Evolutionary conservation across 169 alveolate genomes (phyloP).

Genomic region (Plasmodium falciparum): DNA sequence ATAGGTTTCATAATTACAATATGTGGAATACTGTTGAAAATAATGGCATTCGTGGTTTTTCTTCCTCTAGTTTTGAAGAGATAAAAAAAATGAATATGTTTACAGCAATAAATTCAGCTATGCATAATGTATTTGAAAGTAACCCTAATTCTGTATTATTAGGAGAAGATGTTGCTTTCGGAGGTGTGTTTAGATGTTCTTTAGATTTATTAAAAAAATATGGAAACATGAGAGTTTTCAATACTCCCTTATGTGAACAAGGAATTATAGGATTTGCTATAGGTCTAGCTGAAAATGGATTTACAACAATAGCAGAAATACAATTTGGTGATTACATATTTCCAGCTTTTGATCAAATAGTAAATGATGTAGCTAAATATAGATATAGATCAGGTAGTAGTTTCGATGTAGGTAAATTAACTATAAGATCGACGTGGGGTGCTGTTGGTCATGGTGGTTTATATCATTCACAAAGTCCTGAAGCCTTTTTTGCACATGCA

Average conservation of each 20-base stretch:
- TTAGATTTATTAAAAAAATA: slow-evolving; percentile 94
- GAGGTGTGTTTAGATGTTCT: slow-evolving; percentile 98
- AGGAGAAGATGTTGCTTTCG: slow-evolving; percentile 99
- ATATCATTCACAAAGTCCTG: slow-evolving; percentile 97
- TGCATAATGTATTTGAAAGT: slow-evolving; percentile 93
- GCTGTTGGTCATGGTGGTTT: slow-evolving; percentile 99
- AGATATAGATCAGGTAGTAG: slow-evolving; percentile 95
- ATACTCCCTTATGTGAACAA: slow-evolving; percentile 97
- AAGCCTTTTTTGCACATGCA: slow-evolving; percentile 97
- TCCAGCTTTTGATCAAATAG: slow-evolving; percentile 98
- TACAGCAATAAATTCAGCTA: slow-evolving; percentile 94
- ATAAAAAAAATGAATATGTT: slow-evolving; percentile 92
- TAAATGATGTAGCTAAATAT: slow-evolving; percentile 97
- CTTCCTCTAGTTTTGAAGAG: slow-evolving; percentile 25
- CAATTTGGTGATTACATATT: slow-evolving; percentile 98
- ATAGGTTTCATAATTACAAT: no score
- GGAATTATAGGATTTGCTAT: slow-evolving; percentile 98
- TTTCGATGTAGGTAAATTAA: slow-evolving; percentile 94
- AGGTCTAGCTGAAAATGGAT: slow-evolving; percentile 95
- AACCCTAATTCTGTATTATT: slow-evolving; percentile 92
- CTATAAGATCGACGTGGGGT: slow-evolving; percentile 96
- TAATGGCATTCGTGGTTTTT: neutral
- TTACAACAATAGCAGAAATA: slow-evolving; percentile 97
- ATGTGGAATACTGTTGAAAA: neutral
- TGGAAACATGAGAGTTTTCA: slow-evolving; percentile 95